Evolutionary conservation across 768 basidiomycete species (phyloP).

Genomic region (Suillus tomentosus): DNA sequence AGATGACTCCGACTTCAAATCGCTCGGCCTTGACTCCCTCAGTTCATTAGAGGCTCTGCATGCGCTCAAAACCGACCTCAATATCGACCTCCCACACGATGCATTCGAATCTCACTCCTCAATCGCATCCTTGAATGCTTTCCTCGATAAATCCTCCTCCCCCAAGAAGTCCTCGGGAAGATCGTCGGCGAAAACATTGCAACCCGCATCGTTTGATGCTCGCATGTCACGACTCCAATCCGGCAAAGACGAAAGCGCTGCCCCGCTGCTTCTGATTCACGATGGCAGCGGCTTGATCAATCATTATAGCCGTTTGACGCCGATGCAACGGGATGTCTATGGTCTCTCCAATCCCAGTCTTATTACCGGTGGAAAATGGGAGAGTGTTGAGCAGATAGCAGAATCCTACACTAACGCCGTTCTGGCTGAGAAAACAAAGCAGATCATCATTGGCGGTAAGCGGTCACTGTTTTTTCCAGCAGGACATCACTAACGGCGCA

Average conservation of each 20-base stretch:
- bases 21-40: slow-evolving; percentile 65
- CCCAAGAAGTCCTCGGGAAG: not conserved
- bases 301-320: slow-evolving; percentile 49
- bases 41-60: slow-evolving; percentile 63
- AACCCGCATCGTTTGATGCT: not conserved
- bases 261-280: slow-evolving; percentile 66
- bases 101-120: slow-evolving; percentile 46
- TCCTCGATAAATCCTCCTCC: slow-evolving; percentile 13
- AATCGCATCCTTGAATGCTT: slow-evolving; percentile 25
- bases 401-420: slow-evolving; percentile 41
- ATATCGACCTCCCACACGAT: slow-evolving; percentile 44
- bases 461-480: slow-evolving; percentile 18
- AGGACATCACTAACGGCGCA: slow-evolving; percentile 9
- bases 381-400: slow-evolving; percentile 53
- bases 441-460: slow-evolving; percentile 16
- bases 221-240: slow-evolving; percentile 24
- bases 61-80: slow-evolving; percentile 43
- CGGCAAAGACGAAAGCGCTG: slow-evolving; percentile 33
- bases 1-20: slow-evolving; percentile 48
- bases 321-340: slow-evolving; percentile 57
- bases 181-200: not conserved
- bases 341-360: slow-evolving; percentile 62
- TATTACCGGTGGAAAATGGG: slow-evolving; percentile 46
- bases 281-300: slow-evolving; percentile 68
- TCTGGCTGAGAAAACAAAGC: slow-evolving; percentile 6